Percentiles rank a stretch among this genome's conserved stretches.
Conservation (phyloP, 169 alveolate genomes). For the Besnoitia besnoiti region DNA sequence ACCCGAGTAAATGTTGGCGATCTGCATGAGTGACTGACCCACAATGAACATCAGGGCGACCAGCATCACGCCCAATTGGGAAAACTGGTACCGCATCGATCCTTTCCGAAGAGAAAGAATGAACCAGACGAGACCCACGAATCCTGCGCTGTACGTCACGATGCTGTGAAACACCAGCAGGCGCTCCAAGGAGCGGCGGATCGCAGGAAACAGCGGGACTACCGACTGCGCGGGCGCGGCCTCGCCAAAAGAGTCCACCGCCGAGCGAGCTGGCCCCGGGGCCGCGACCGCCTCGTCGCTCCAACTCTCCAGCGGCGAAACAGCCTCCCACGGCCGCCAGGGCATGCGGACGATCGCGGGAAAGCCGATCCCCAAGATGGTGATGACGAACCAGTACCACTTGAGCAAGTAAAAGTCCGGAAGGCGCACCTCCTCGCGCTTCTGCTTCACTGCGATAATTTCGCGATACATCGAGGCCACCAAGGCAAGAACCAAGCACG, state of each 20-base stretch:
- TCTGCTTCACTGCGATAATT: conserved; percentile 81
- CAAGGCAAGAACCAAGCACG: conserved; percentile 82
- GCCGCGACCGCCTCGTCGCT: no score
- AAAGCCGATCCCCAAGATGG: conserved; percentile 75
- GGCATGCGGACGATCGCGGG: conserved; percentile 58
- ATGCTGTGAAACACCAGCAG: conserved; percentile 89
- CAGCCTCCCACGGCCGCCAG: neutral
- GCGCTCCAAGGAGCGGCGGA: conserved; percentile 13
- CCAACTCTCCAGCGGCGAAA: neutral
- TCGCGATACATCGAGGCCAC: conserved; percentile 70
- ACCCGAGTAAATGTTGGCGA: conserved; percentile 94
- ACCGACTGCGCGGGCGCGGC: neutral
- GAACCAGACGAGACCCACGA: conserved; percentile 93
- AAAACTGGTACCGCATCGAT: conserved; percentile 91
- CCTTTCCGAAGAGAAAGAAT: conserved; percentile 89
- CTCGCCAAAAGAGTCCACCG: neutral
- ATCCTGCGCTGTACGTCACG: conserved; percentile 82
- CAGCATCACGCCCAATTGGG: conserved; percentile 89
- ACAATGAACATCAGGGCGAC: conserved; percentile 84
- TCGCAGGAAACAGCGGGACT: neutral
- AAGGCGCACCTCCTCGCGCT: conserved; percentile 76
- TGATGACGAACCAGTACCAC: conserved; percentile 82
- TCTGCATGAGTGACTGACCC: conserved; percentile 80
- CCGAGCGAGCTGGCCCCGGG: neutral
- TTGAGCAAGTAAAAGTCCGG: conserved; percentile 76